Evolutionary conservation across 257 asterid genomes (phyloP).

Genomic region (Sherardia arvensis): DNA sequence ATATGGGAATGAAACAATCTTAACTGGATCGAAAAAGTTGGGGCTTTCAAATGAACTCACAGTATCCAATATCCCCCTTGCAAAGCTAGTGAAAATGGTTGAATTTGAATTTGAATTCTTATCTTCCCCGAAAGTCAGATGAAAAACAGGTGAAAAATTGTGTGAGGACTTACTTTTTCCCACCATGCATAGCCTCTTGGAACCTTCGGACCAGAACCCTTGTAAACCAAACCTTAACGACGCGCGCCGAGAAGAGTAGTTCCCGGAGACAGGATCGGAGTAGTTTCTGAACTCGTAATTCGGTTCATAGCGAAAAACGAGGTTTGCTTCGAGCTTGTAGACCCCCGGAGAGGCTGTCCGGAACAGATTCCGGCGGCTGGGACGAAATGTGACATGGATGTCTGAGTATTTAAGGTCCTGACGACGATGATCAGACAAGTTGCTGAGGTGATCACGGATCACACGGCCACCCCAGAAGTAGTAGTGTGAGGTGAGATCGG

Average conservation of each 20-base stretch:
- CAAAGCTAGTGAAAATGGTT: constrained; percentile 25
- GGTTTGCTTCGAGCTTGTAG: constrained; percentile 30
- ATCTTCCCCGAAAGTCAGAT: constrained; percentile 23
- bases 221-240: constrained; percentile 20
- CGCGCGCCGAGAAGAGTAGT: neutral
- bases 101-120: constrained; percentile 13
- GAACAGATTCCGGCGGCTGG: constrained; percentile 6
- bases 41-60: constrained; percentile 10
- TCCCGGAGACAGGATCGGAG: constrained; percentile 10
- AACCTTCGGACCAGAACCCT: constrained; percentile 48
- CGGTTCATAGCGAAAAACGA: constrained; percentile 19
- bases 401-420: neutral
- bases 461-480: constrained; percentile 22
- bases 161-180: constrained; percentile 26
- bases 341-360: constrained; percentile 25
- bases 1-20: constrained; percentile 26
- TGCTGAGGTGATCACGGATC: constrained; percentile 3
- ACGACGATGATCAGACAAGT: neutral
- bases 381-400: constrained; percentile 15
- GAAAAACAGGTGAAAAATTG: constrained; percentile 36
- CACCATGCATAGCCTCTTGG: constrained; percentile 55
- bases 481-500: neutral
- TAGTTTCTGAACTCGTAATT: neutral
- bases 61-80: constrained; percentile 41
- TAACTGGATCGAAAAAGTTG: constrained; percentile 37